Evolutionary conservation across 257 asterid genomes (phyloP).

Genomic region (Solanum paucissectum): DNA sequence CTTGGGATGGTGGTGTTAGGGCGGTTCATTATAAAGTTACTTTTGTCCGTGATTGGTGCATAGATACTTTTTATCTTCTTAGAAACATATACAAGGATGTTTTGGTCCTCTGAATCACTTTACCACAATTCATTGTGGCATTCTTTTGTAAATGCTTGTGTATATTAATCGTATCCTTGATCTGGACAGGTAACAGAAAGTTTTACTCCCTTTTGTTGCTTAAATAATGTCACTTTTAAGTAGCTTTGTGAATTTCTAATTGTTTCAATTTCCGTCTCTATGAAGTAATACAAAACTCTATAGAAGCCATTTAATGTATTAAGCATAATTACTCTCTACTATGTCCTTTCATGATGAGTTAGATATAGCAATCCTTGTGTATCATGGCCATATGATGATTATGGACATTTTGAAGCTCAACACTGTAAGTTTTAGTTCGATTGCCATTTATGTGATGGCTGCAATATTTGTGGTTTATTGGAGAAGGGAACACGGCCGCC

Average conservation of each 20-base stretch:
- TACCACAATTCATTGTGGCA: slow-evolving; percentile 92
- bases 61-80: slow-evolving; percentile 67
- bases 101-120: slow-evolving; percentile 91
- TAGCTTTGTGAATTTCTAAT: background rate
- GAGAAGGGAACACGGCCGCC: slow-evolving; percentile 40
- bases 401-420: background rate
- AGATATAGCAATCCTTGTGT: background rate
- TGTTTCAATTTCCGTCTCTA: background rate
- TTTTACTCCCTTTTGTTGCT: background rate
- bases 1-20: slow-evolving; percentile 92
- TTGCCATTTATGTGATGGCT: slow-evolving; percentile 7
- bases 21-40: slow-evolving; percentile 67
- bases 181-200: slow-evolving; percentile 57
- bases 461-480: slow-evolving; percentile 49
- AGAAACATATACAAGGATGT: slow-evolving; percentile 45
- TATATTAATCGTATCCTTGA: slow-evolving; percentile 80
- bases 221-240: background rate
- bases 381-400: background rate
- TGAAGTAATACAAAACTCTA: background rate
- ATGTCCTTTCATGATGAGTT: background rate
- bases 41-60: slow-evolving; percentile 68
- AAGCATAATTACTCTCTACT: background rate
- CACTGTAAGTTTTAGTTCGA: background rate
- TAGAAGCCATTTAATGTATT: background rate
- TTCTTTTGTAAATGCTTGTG: slow-evolving; percentile 61